Evolutionary conservation across 108 stramenopile species (phyloP), one percentile per base, ranked within the genome.

Genomic region (Cyclotella distinguenda): DNA sequence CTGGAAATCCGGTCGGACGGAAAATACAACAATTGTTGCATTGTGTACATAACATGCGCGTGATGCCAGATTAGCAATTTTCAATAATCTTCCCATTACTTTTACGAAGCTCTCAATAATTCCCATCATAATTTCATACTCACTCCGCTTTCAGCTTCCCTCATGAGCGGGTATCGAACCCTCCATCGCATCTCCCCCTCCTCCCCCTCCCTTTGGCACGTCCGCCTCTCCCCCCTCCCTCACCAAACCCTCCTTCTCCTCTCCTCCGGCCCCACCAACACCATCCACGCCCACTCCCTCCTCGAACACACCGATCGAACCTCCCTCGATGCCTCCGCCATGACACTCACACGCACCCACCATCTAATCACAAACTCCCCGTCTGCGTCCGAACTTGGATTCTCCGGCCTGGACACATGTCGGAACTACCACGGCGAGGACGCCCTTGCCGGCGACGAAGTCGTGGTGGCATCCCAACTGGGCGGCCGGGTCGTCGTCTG

Each of bases 101-200:
- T n/a, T n/a, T n/a, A n/a, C n/a, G n/a, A n/a, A n/a, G n/a, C n/a
- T n/a, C n/a, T n/a, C n/a, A n/a, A n/a, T n/a, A n/a, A n/a, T n/a
- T n/a, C n/a, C n/a, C n/a, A n/a, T n/a, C n/a, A n/a, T n/a, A n/a
- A n/a, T n/a, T n/a, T n/a, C n/a, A n/a, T n/a, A n/a, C n/a, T n/a
- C n/a, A n/a, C n/a, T n/a, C n/a, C n/a, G n/a, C n/a, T n/a, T n/a
- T n/a, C n/a, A n/a, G n/a, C n/a, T n/a, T n/a, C n/a, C 12, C n/a
- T n/a, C 60, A 72, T 72, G 70, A 72, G 70, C 70, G 70, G 70
- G 56, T 72, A 72, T 40, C 62, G 62, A 53, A 72, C 70, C 70
- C 70, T 72, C 39, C 70, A 72, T 44, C 61, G 70, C 40, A 72
- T 72, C 55, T 47, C 47, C 30, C 70, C 70, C 58, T 0, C 3